These are phyloP conservation scores for Periconia sp. DNA, from an alignment of 2,329 filamentous ascomycete species.

Conservation along the genomic window DNA sequence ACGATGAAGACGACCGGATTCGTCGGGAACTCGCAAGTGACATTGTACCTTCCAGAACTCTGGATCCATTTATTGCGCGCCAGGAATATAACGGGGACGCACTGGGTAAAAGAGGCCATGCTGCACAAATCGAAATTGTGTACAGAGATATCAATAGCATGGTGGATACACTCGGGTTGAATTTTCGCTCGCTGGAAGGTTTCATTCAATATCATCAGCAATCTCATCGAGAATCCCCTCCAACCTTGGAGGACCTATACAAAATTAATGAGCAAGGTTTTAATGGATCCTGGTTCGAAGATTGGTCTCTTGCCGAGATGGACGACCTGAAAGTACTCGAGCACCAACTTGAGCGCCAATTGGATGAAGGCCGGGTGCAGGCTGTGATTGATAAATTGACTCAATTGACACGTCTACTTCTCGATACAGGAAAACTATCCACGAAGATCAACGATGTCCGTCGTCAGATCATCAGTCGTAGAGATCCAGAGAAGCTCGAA, in stretches of 20 bases:
- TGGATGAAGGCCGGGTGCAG: constrained; percentile 69
- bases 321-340: constrained; percentile 65
- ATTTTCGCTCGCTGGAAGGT: constrained; percentile 66
- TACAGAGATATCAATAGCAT: constrained; percentile 88
- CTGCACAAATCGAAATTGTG: constrained; percentile 53
- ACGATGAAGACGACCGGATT: constrained; percentile 69
- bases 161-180: constrained; percentile 89
- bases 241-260: constrained; percentile 66
- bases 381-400: constrained; percentile 69
- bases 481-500: constrained; percentile 68
- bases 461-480: constrained; percentile 69
- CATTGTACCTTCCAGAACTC: constrained; percentile 60
- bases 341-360: constrained; percentile 62
- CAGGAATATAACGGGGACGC: constrained; percentile 47
- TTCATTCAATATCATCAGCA: constrained; percentile 65
- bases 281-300: constrained; percentile 54
- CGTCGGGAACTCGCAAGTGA: constrained; percentile 64
- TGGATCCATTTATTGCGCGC: constrained; percentile 68
- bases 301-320: constrained; percentile 78
- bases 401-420: constrained; percentile 66
- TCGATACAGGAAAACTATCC: constrained; percentile 68
- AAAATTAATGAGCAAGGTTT: constrained; percentile 39
- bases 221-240: constrained; percentile 51
- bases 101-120: constrained; percentile 44
- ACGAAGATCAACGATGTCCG: constrained; percentile 77